Conservation (phyloP, 1,284 basidiomycete genomes). For the Athelia sp. region DNA sequence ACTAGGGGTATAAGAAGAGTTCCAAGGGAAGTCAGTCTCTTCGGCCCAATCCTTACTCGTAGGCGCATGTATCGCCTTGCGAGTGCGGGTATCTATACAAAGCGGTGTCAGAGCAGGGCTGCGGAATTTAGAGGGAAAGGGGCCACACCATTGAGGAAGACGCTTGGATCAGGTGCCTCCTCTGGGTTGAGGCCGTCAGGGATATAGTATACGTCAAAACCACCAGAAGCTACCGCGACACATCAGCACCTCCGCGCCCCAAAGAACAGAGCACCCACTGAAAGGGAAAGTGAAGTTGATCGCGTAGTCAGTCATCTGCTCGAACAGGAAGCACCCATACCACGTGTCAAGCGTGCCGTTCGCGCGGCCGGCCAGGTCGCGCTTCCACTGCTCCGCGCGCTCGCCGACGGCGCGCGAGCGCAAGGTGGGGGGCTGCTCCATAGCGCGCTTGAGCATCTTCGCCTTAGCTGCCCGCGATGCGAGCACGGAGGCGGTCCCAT, state of each 20-base stretch:
- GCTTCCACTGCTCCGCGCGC: slow-evolving; percentile 31
- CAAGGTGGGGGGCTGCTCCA: neutral
- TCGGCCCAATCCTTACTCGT: slow-evolving; percentile 54
- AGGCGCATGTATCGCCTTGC: slow-evolving; percentile 65
- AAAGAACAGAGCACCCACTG: slow-evolving; percentile 38
- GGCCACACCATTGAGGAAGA: slow-evolving; percentile 57
- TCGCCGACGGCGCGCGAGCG: neutral
- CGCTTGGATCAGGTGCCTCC: slow-evolving; percentile 37
- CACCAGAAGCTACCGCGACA: slow-evolving; percentile 4
- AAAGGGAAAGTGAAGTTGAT: slow-evolving; percentile 61
- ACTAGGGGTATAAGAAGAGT: slow-evolving; percentile 21
- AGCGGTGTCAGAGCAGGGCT: neutral
- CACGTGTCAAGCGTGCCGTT: slow-evolving; percentile 52
- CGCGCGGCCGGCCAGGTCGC: slow-evolving; percentile 34
- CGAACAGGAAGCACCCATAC: neutral
- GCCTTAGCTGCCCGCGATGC: neutral
- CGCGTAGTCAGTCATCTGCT: slow-evolving; percentile 50
- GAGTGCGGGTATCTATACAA: slow-evolving; percentile 42
- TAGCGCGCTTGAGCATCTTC: neutral
- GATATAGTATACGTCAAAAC: slow-evolving; percentile 49
- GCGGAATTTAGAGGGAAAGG: neutral
- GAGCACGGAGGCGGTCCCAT: neutral
- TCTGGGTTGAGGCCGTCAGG: slow-evolving; percentile 49
- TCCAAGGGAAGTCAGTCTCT: slow-evolving; percentile 46
- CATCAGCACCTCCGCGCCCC: neutral